A percentile compares a stretch with the other conserved stretches of the same genome.
phyloP scores from a whole-genome alignment of 2,329 filamentous ascomycete species.

The Alternaria burnsii region DNA sequence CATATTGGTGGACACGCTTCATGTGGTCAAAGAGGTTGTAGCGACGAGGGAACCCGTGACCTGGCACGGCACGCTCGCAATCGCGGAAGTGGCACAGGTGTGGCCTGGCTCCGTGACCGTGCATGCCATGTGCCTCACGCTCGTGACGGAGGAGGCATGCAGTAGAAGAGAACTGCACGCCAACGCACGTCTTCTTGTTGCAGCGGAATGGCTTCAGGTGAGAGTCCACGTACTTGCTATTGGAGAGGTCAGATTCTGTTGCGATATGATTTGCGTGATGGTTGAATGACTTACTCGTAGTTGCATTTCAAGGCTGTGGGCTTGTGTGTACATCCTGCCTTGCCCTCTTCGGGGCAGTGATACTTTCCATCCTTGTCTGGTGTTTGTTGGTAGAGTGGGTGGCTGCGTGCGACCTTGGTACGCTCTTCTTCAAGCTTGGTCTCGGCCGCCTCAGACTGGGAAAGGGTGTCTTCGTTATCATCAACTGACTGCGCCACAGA shows the following conservation, averaged over 20 bases:
- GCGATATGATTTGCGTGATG: neutral
- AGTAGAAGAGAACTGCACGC: conserved; percentile 91
- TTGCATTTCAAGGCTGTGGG: conserved; percentile 98
- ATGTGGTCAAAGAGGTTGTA: conserved; percentile 98
- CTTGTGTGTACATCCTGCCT: conserved; percentile 82
- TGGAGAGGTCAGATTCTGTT: conserved; percentile 15
- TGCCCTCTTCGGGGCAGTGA: conserved; percentile 87
- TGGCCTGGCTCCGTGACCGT: conserved; percentile 91
- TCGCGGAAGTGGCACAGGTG: conserved; percentile 88
- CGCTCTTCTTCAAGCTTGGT: conserved; percentile 50
- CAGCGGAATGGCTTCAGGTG: conserved; percentile 96
- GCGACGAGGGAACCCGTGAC: conserved; percentile 90
- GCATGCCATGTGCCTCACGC: conserved; percentile 93
- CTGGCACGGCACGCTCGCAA: conserved; percentile 82
- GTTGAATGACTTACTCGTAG: conserved; percentile 78
- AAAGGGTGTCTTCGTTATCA: conserved; percentile 42
- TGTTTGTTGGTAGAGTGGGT: conserved; percentile 74
- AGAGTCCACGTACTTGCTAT: conserved; percentile 95
- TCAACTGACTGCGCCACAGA: conserved; percentile 38
- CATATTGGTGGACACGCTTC: conserved; percentile 84
- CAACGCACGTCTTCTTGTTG: conserved; percentile 84
- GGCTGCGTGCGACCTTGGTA: conserved; percentile 56
- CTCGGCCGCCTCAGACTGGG: conserved; percentile 39
- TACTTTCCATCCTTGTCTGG: conserved; percentile 80
- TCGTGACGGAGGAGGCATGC: conserved; percentile 94